Conservation (phyloP, 768 basidiomycete species). For the Clitopilus hobsonii region DNA sequence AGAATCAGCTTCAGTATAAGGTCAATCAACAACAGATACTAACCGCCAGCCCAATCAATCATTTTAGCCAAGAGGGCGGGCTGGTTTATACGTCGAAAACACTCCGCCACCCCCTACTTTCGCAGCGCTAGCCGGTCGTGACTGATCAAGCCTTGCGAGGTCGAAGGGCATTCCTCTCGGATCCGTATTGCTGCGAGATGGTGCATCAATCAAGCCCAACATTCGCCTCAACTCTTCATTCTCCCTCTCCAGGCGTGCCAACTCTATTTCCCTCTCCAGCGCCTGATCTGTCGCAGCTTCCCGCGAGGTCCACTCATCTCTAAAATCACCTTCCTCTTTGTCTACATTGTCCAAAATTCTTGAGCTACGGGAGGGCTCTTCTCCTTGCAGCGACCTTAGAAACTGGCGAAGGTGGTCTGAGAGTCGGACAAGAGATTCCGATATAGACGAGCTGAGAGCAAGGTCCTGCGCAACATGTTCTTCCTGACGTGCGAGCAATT, state of each 20-base stretch:
- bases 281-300: conserved; percentile 58
- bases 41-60: conserved; percentile 1
- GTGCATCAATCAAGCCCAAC: conserved; percentile 43
- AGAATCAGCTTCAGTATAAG: neutral
- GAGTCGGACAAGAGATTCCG: conserved; percentile 63
- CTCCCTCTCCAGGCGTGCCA: conserved; percentile 82
- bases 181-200: conserved; percentile 18
- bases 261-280: conserved; percentile 87
- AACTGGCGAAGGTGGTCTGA: conserved; percentile 67
- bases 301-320: conserved; percentile 24
- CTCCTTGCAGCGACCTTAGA: conserved; percentile 66
- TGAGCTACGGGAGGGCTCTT: conserved; percentile 33
- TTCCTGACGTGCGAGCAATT: conserved; percentile 73
- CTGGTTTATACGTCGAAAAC: conserved; percentile 39
- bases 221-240: conserved; percentile 77
- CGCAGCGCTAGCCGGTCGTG: conserved; percentile 19
- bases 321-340: neutral
- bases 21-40: neutral
- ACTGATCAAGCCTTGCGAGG: conserved; percentile 15
- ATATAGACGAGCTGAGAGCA: conserved; percentile 57
- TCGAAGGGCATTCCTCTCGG: conserved; percentile 13
- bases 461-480: conserved; percentile 57
- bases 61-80: conserved; percentile 17
- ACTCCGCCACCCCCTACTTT: conserved; percentile 25
- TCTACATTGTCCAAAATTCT: neutral